A percentile compares a stretch with the other conserved stretches of the same genome.
Evolutionary conservation across 2,329 filamentous ascomycete species (phyloP).

Genomic region (Paecilomyces dactylethromorphus): DNA sequence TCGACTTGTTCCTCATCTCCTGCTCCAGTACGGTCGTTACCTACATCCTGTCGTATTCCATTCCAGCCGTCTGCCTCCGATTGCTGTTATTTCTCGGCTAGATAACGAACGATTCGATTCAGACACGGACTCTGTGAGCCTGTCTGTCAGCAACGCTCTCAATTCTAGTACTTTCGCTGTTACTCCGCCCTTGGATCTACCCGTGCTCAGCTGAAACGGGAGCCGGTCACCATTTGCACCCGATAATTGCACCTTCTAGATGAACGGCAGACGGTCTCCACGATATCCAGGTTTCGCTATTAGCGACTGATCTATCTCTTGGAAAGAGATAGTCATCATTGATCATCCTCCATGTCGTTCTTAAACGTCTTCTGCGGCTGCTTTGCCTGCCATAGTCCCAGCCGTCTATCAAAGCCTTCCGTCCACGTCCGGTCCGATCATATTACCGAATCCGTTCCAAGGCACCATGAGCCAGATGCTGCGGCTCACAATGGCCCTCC

Average conservation of each 20-base stretch:
- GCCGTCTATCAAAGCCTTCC: conserved; percentile 2
- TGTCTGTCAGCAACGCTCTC: neutral
- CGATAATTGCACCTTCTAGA: neutral
- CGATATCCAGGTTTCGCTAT: neutral
- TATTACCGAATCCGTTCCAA: conserved; percentile 4
- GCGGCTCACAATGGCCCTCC: conserved; percentile 1
- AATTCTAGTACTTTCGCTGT: neutral
- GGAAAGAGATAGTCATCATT: neutral
- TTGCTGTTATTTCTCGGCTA: neutral
- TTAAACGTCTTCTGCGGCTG: conserved; percentile 18
- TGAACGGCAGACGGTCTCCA: neutral
- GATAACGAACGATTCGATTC: neutral
- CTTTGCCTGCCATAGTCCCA: conserved; percentile 8
- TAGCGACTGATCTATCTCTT: neutral
- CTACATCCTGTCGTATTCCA: neutral
- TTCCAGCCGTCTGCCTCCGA: neutral
- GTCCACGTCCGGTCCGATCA: conserved; percentile 2
- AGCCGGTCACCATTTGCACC: neutral
- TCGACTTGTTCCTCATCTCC: neutral
- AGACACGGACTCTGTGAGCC: neutral
- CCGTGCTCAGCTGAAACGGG: neutral
- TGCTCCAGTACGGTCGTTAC: neutral
- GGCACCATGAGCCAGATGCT: conserved; percentile 5
- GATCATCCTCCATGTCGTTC: conserved; percentile 14
- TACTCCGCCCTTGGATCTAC: neutral